Base-by-base conservation (phyloP, 257 asterid genomes). In the Solanum medicagineum region DNA sequence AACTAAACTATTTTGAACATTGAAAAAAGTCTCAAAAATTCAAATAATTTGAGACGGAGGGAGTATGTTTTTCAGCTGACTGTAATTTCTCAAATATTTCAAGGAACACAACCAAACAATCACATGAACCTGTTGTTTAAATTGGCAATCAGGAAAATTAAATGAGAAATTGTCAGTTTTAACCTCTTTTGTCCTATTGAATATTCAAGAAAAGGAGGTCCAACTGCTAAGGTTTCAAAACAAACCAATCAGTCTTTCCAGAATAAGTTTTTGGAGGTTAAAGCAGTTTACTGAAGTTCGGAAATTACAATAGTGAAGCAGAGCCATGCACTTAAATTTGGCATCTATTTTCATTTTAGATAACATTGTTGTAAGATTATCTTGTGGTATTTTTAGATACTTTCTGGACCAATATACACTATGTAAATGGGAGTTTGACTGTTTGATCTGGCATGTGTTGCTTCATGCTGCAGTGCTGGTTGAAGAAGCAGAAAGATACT, bases 401-500 rank as follows among this genome's bases (percentile, higher is more conserved):
- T 79, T 79, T 79, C 5, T 26, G 65, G 16, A 16, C 65, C 10
- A 79, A 26, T 5, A 16, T 26, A 0, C 65, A 79, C 1, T 1
- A 16, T 8, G 16, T 53, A 0, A 79, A 53, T 16, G 22, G 42
- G 65, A 79, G 65, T 26, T 53, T 79, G 83, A 79, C 65, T 51
- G 83, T 16, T 60, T 82, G 63, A 49, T n/a, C 62, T 63, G 63
- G 32, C 62, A 9, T 82, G 56, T 45, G 4, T 60, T 82, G 13
- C 75, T 82, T 26, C 49, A 65, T 87, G 86, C 82, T 87, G 7
- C 55, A 96, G 99, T 96, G 99, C 89, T 96, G 98, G 99, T 88
- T 95, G 94, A 96, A 96, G 93, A 94, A 94, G 84, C 99, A 96
- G 89, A 91, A 90, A 88, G 99, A 96, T 88, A 90, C 85, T 62